Evolutionary conservation across 331 rosid genomes (phyloP).

Genomic region (Rosa hybrid): DNA sequence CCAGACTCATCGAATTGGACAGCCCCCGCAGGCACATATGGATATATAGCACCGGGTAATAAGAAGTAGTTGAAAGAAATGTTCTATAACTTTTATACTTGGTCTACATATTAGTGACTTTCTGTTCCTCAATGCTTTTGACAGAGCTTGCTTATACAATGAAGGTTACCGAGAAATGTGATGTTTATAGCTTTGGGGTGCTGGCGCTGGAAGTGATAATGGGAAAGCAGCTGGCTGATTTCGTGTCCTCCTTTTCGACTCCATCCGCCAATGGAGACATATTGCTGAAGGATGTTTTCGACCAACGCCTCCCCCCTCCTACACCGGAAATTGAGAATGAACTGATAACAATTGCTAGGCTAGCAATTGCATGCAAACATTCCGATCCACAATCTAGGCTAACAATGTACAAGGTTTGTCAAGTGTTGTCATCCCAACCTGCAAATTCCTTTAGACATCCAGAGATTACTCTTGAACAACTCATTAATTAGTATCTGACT

Average conservation of each 20-base stretch:
- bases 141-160: background rate
- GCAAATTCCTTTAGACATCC: background rate
- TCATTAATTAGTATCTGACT: background rate
- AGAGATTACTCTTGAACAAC: background rate
- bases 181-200: constrained; percentile 9
- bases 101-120: background rate
- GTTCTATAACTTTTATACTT: no score
- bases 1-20: no score
- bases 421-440: background rate
- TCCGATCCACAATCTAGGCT: background rate
- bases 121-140: background rate
- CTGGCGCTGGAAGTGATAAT: background rate
- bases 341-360: background rate
- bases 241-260: background rate
- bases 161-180: constrained; percentile 5
- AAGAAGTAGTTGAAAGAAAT: no score
- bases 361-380: background rate
- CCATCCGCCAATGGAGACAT: background rate
- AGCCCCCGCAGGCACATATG: no score
- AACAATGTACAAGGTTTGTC: constrained; percentile 7
- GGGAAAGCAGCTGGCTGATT: background rate
- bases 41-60: no score
- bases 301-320: constrained; percentile 1
- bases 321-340: background rate
- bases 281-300: background rate